A percentile compares a stretch with the other conserved stretches of the same genome.
These are phyloP conservation scores for Diaporthe citri DNA, from an alignment of 2,329 filamentous ascomycete species.

Conservation along the genomic window DNA sequence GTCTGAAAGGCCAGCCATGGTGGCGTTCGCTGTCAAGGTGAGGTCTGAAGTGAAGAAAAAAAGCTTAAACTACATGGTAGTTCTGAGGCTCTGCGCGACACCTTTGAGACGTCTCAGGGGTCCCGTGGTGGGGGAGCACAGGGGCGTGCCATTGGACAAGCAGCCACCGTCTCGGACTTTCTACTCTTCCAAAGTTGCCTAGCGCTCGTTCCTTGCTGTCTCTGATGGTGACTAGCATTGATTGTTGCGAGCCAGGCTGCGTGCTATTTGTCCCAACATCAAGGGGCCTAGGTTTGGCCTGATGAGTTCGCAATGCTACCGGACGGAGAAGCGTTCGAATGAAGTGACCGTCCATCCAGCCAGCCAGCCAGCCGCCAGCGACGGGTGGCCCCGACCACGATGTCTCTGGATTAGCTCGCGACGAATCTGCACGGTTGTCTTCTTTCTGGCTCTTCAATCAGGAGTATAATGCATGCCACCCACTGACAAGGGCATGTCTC, in stretches of 20 bases:
- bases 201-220: neutral
- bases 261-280: slow-evolving; percentile 8
- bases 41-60: neutral
- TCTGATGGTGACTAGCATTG: neutral
- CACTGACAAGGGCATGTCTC: slow-evolving; percentile 1
- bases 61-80: neutral
- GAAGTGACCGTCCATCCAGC: neutral
- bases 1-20: neutral
- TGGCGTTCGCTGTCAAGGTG: neutral
- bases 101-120: slow-evolving; percentile 40
- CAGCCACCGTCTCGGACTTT: neutral
- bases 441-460: neutral
- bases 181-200: neutral
- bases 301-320: neutral
- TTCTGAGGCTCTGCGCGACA: slow-evolving; percentile 40
- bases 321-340: neutral
- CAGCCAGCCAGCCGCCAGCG: neutral
- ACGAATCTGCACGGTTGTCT: neutral
- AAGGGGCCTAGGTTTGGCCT: slow-evolving; percentile 12
- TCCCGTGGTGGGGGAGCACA: slow-evolving; percentile 29
- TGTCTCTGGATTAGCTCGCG: neutral
- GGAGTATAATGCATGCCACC: neutral
- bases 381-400: neutral
- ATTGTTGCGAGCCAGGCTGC: neutral
- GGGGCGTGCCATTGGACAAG: slow-evolving; percentile 29